Percentiles rank a stretch among this genome's conserved stretches.
phyloP scores from a whole-genome alignment of 2,329 filamentous ascomycete species.

The Cercospora nicotianae region DNA sequence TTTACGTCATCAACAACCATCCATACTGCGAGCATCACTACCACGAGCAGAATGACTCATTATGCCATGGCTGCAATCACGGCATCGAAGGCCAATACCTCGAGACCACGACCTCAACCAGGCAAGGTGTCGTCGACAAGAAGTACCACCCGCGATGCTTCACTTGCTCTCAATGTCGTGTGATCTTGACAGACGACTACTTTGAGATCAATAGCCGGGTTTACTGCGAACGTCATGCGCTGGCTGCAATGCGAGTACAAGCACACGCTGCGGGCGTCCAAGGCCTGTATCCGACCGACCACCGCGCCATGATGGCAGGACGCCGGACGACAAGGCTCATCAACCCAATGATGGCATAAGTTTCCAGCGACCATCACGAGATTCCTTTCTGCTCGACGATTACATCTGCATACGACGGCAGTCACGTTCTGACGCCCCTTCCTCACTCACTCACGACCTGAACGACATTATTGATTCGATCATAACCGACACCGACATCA shows the following conservation, averaged over 20 bases:
- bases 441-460: background rate
- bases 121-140: conserved; percentile 55
- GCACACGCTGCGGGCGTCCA: conserved; percentile 23
- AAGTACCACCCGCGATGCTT: conserved; percentile 91
- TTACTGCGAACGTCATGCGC: conserved; percentile 86
- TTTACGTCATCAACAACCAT: conserved; percentile 84
- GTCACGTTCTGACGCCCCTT: background rate
- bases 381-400: background rate
- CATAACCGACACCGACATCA: background rate
- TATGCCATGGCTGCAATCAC: conserved; percentile 74
- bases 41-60: conserved; percentile 82
- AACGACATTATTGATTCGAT: background rate
- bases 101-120: conserved; percentile 58
- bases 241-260: conserved; percentile 43
- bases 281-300: conserved; percentile 23
- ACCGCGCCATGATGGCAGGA: conserved; percentile 34
- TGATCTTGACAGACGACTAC: conserved; percentile 77
- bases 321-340: conserved; percentile 40
- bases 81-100: conserved; percentile 95
- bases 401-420: background rate
- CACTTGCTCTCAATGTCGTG: conserved; percentile 74
- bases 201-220: conserved; percentile 80
- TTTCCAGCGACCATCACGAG: background rate
- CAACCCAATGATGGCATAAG: conserved; percentile 34
- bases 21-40: conserved; percentile 94